Base-by-base conservation (phyloP, 495 filamentous ascomycete genomes). In the Neurospora sublineolata region DNA sequence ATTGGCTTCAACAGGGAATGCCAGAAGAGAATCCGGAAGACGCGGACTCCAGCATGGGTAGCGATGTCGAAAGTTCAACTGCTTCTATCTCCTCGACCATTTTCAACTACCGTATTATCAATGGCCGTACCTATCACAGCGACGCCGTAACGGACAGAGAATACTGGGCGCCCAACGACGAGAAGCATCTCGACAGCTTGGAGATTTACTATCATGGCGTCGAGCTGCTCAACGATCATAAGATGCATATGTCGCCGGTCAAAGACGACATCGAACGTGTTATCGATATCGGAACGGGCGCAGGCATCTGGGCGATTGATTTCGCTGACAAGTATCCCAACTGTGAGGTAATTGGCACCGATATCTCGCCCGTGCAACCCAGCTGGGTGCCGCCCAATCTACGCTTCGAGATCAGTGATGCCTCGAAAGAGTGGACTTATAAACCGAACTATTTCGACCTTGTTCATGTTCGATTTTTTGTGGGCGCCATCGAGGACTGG, bases 401-500 rank as follows among this genome's bases (percentile, higher is more conserved):
- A 23, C 69, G 74, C 71, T 86, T 82, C 72, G 73, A 80, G 27
- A 77, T 86, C 38, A 83, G 84, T 68, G 84, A 86, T 73, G 75
- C 84, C 72, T 82, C 84, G 60, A 68, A 74, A 9, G 72, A 73
- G 23, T 89, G 86, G 87, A 75, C 81, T 14, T 86, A 81, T 69
- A 72, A 77, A 14, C 68, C 77, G 9, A 76, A 84, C 60, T 69
- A 76, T 68, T 91, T 90, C 75, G 89, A 91, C 77, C 87, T 86
- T 69, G 82, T 90, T 69, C 87, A 90, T 76, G 80, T 87, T 6
- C 84, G 88, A 23, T 76, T 79, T 4, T 75, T 89, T 33, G 81
- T 83, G 60, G 86, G 81, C 58, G 84, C 82, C 30, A 80, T 90
- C 38, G 77, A 74, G 39, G 80, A 88, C 72, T 90, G 89, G 89